Percentiles rank a stretch among this genome's conserved stretches.
phyloP scores from a whole-genome alignment of 2,329 filamentous ascomycete genomes.

The Verticillium albo-atrum region DNA sequence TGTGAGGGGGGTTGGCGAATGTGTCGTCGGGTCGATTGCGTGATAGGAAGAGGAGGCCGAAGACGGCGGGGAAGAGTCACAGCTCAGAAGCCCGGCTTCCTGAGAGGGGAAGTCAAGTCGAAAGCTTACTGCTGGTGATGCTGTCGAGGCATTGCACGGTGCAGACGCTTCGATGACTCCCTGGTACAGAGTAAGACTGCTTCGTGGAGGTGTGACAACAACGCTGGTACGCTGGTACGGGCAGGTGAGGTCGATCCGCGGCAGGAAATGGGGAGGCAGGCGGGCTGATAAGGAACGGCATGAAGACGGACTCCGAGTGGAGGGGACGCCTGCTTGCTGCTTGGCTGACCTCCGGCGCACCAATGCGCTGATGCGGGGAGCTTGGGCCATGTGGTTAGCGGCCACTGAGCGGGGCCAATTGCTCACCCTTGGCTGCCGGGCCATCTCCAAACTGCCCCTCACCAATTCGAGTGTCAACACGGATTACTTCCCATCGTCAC shows the following conservation, averaged over 20 bases:
- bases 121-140: background rate
- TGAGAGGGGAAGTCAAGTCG: background rate
- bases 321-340: background rate
- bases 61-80: conserved; percentile 8
- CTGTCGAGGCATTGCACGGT: background rate
- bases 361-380: conserved; percentile 14
- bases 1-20: background rate
- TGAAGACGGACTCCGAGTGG: background rate
- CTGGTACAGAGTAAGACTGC: background rate
- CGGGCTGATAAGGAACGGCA: background rate
- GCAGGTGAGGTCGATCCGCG: background rate
- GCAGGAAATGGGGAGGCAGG: background rate
- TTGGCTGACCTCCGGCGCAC: background rate
- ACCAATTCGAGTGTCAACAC: background rate
- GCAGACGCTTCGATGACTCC: background rate
- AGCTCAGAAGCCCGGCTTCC: background rate
- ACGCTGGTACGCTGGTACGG: background rate
- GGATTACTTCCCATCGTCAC: background rate
- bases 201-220: background rate
- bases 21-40: conserved; percentile 1
- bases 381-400: conserved; percentile 15
- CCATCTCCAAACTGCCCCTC: background rate
- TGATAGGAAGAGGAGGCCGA: conserved; percentile 5
- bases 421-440: background rate
- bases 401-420: background rate